These are phyloP conservation scores for Petrea volubilis DNA, from an alignment of 257 asterid species.

Conservation along the genomic window DNA sequence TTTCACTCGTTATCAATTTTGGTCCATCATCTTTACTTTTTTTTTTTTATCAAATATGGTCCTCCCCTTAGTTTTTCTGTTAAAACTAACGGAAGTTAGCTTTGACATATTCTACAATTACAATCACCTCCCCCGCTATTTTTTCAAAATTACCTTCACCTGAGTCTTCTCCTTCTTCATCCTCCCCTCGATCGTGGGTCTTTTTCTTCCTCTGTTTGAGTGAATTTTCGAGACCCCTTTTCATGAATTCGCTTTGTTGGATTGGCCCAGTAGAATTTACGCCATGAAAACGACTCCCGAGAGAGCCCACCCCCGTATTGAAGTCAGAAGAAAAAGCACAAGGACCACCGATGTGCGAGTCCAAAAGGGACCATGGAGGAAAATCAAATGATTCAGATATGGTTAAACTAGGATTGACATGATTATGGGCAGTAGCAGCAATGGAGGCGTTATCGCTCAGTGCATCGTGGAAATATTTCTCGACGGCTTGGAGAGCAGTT, in stretches of 20 bases:
- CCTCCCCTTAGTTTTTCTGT: too few species aligned
- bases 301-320: slow-evolving; percentile 4
- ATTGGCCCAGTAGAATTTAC: neutral
- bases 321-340: slow-evolving; percentile 10
- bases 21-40: too few species aligned
- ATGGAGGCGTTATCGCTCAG: slow-evolving; percentile 23
- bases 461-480: slow-evolving; percentile 57
- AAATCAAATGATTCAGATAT: slow-evolving; percentile 15
- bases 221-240: neutral
- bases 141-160: too few species aligned
- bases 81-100: too few species aligned
- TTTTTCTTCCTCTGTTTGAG: neutral
- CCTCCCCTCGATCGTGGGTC: slow-evolving; percentile 23
- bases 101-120: too few species aligned
- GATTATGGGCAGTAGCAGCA: neutral
- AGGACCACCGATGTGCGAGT: neutral
- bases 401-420: too few species aligned
- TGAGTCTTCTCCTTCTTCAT: neutral
- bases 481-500: slow-evolving; percentile 72
- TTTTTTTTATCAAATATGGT: too few species aligned
- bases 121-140: too few species aligned
- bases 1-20: too few species aligned
- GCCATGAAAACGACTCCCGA: neutral
- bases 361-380: slow-evolving; percentile 9
- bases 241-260: neutral